Evolutionary conservation across 208 protist genomes (phyloP), one percentile per base, ranked within the genome.

Genomic region (Hexamita inflata): DNA sequence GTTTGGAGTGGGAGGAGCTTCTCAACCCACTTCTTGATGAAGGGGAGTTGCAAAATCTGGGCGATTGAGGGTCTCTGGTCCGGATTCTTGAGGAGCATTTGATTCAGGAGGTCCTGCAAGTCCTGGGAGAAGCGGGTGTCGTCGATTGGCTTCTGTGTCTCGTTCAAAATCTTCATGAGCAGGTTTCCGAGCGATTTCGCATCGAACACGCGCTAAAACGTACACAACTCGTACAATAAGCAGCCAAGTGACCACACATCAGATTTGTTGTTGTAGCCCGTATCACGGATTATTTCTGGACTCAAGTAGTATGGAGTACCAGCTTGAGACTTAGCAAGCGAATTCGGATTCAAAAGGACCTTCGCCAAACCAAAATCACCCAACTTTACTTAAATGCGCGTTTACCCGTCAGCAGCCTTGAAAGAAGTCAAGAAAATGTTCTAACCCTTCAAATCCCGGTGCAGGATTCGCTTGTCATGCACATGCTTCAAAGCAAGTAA

Each of bases 131-230:
- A 94, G n/a, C n/a, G n/a, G 61, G 38, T 49, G 1, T 85, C 66
- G 13, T 86, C 84, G n/a, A 94, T 83, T 35, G 89, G 86, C 9
- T 86, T 59, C 75, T 91, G 91, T 30, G 66, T 75, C 9, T 86
- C 86, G 62, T 86, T 86, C 1, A 94, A 85, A 75, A 94, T 94
- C 73, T 87, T 85, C 60, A 90, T 85, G 86, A 93, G 90, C 7
- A 94, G 84, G 70, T n/a, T n/a, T n/a, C n/a, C n/a, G n/a, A n/a
- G n/a, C n/a, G n/a, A n/a, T n/a, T n/a, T n/a, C n/a, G n/a, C n/a
- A n/a, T n/a, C n/a, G 42, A 86, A 86, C 19, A 83, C 82, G 57
- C 65, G 65, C 0, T n/a, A 30, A 11, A 86, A 34, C n/a, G 42
- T 58, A 19, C 62, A 58, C 35, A 86, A 28, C 75, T 86, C 83